Evolutionary conservation across 768 basidiomycete species (phyloP).

Genomic region (Lentinus brumalis): DNA sequence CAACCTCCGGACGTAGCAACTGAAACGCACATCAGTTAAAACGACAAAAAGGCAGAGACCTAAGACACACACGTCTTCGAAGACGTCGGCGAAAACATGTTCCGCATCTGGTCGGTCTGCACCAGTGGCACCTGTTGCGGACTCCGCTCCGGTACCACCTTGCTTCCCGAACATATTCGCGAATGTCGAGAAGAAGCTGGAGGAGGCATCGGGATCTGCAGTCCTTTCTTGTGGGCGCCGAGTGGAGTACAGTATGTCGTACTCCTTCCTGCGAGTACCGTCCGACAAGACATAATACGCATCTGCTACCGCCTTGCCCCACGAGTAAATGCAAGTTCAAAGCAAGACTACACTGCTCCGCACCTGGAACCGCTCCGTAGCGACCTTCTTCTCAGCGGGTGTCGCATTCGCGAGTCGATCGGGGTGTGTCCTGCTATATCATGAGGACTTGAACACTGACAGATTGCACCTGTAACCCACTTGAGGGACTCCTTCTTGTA

Average conservation of each 20-base stretch:
- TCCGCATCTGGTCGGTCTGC: constrained; percentile 71
- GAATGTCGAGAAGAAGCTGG: constrained; percentile 78
- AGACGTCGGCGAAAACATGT: constrained; percentile 84
- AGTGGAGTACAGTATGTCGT: constrained; percentile 66
- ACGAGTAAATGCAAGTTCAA: neutral
- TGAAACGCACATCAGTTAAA: constrained; percentile 25
- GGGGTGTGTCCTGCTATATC: constrained; percentile 72
- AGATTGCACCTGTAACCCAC: constrained; percentile 35
- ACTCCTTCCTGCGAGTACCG: constrained; percentile 67
- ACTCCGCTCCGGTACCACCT: constrained; percentile 29
- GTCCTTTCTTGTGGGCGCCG: constrained; percentile 53
- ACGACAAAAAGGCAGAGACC: neutral
- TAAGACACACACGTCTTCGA: constrained; percentile 71
- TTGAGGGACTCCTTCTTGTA: constrained; percentile 81
- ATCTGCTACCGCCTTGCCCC: constrained; percentile 77
- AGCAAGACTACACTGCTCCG: constrained; percentile 1
- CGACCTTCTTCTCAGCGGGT: constrained; percentile 64
- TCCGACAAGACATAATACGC: constrained; percentile 94
- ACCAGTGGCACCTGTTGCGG: constrained; percentile 33
- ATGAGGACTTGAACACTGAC: neutral
- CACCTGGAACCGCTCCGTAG: constrained; percentile 88
- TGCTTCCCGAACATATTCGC: constrained; percentile 65
- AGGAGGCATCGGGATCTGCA: constrained; percentile 65
- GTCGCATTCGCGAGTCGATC: constrained; percentile 77
- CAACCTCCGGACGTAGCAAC: constrained; percentile 83